Evolutionary conservation across 2,329 filamentous ascomycete species (phyloP).

Genomic region (Fusarium sp.): DNA sequence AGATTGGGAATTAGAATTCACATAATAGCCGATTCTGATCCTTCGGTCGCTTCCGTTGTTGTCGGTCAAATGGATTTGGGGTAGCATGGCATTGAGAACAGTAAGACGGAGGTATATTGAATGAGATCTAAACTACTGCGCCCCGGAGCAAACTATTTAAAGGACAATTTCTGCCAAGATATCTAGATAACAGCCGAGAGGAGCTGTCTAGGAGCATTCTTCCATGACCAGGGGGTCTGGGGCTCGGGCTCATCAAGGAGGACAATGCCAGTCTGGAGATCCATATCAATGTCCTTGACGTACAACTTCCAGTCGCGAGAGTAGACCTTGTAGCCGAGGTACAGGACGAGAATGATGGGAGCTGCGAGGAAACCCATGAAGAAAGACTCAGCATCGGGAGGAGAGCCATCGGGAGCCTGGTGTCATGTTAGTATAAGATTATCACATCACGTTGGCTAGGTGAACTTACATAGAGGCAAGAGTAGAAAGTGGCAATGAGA

Average conservation of each 20-base stretch:
- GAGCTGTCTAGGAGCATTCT: not conserved
- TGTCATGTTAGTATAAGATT: not conserved
- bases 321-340: slow-evolving; percentile 78
- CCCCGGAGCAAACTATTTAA: not conserved
- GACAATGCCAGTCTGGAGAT: slow-evolving; percentile 82
- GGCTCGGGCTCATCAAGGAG: slow-evolving; percentile 67
- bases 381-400: slow-evolving; percentile 74
- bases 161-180: not conserved
- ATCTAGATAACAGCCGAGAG: slow-evolving; percentile 15
- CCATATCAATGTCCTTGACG: slow-evolving; percentile 78
- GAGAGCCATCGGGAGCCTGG: slow-evolving; percentile 62
- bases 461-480: slow-evolving; percentile 44
- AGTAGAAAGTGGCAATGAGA: slow-evolving; percentile 87
- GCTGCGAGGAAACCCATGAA: slow-evolving; percentile 77
- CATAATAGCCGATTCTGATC: not conserved
- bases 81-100: not conserved
- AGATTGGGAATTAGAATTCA: not conserved
- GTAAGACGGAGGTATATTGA: not conserved
- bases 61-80: not conserved
- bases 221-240: slow-evolving; percentile 67
- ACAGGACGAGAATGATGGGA: slow-evolving; percentile 73
- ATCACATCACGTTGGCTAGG: not conserved
- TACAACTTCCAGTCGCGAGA: slow-evolving; percentile 67
- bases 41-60: not conserved
- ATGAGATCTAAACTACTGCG: not conserved